phyloP scores from a whole-genome alignment of 345 rosid genomes.

The Pelargonium nanum region DNA sequence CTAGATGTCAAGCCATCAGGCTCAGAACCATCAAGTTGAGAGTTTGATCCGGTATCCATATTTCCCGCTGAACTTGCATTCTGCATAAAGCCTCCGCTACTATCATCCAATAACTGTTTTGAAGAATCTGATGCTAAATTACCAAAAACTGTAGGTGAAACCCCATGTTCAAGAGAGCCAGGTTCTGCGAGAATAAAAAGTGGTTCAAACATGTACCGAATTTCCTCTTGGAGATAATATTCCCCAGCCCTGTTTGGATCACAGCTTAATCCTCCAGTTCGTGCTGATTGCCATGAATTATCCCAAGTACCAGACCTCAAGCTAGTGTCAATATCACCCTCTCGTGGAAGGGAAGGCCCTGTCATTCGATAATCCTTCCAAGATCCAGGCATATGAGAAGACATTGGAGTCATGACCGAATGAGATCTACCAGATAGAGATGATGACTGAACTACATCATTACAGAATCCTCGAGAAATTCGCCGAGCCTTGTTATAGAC shows the following conservation, averaged over 20 bases:
- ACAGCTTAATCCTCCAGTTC: constrained; percentile 68
- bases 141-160: constrained; percentile 43
- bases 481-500: constrained; percentile 91
- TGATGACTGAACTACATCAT: constrained; percentile 45
- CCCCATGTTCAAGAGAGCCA: constrained; percentile 81
- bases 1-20: constrained; percentile 38
- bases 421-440: constrained; percentile 61
- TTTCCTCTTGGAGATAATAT: constrained; percentile 46
- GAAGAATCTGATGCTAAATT: constrained; percentile 48
- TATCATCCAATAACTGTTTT: constrained; percentile 53
- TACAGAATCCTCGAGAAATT: constrained; percentile 61
- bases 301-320: constrained; percentile 78
- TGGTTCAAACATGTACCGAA: constrained; percentile 82
- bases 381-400: constrained; percentile 50
- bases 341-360: constrained; percentile 70
- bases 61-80: constrained; percentile 46
- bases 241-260: constrained; percentile 81
- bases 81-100: constrained; percentile 48
- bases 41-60: constrained; percentile 48
- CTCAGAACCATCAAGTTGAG: constrained; percentile 65
- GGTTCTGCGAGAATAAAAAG: constrained; percentile 93
- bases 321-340: constrained; percentile 79
- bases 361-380: constrained; percentile 94
- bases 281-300: constrained; percentile 74
- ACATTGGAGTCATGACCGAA: constrained; percentile 45